A percentile compares a stretch with the other conserved stretches of the same genome.
Conservation (phyloP, 2,329 filamentous ascomycete genomes). For the Bipolaris zeicola region DNA sequence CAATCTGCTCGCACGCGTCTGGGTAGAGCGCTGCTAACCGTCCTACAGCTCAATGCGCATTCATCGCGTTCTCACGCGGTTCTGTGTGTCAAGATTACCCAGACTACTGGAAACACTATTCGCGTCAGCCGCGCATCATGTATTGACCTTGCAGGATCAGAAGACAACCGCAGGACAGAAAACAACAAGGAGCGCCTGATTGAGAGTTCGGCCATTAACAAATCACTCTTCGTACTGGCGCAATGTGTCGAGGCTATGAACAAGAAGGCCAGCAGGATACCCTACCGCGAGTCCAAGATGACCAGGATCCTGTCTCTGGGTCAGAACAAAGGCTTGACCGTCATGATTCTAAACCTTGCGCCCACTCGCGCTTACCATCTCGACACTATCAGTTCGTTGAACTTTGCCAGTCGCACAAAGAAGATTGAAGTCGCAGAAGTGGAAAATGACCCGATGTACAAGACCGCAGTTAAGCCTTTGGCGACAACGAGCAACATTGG, state of each 20-base stretch:
- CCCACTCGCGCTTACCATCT: slow-evolving; percentile 91
- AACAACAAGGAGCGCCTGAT: slow-evolving; percentile 90
- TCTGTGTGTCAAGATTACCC: slow-evolving; percentile 84
- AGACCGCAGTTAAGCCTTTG: slow-evolving; percentile 47
- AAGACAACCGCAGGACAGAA: slow-evolving; percentile 92
- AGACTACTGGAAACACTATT: slow-evolving; percentile 71
- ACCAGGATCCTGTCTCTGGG: slow-evolving; percentile 89
- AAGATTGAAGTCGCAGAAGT: slow-evolving; percentile 95
- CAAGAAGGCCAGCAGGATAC: slow-evolving; percentile 74
- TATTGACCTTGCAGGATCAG: slow-evolving; percentile 93
- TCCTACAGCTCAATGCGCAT: slow-evolving; percentile 74
- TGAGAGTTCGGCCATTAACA: slow-evolving; percentile 98
- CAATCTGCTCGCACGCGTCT: background rate
- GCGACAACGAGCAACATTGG: slow-evolving; percentile 42
- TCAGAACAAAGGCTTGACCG: slow-evolving; percentile 91
- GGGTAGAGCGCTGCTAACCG: slow-evolving; percentile 3
- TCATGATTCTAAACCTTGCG: slow-evolving; percentile 96
- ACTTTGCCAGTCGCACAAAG: slow-evolving; percentile 93
- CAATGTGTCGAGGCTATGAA: slow-evolving; percentile 96
- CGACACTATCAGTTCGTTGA: slow-evolving; percentile 90
- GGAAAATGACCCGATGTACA: slow-evolving; percentile 89
- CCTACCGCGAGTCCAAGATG: slow-evolving; percentile 96
- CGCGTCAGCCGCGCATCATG: slow-evolving; percentile 82
- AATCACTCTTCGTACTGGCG: slow-evolving; percentile 90
- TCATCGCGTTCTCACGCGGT: slow-evolving; percentile 91